Evolutionary conservation across 2,329 filamentous ascomycete genomes (phyloP), one percentile per base, ranked within the genome.

Genomic region (Cryphonectria parasitica): DNA sequence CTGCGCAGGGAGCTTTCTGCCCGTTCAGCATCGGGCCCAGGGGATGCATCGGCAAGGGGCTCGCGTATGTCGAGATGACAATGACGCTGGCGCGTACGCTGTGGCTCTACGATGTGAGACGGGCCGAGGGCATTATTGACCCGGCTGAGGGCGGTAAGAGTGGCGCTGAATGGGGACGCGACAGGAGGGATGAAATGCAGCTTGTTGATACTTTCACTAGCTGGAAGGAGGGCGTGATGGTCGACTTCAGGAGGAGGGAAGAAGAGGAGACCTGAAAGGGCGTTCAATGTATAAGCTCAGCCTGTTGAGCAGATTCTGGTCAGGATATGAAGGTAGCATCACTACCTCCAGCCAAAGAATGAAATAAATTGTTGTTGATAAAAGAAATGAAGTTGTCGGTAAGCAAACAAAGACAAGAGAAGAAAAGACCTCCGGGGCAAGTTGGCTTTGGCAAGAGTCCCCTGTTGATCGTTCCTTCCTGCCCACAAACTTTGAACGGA

Each of bases 121-220:
- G 80, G 75, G 83, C 87, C 0, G 76, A 82, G 1, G 84, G 84
- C 1, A 81, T 87, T 1, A 77, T 74, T 11, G 87, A 87, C 71
- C 84, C 85, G 4, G 86, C 85, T 11, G 86, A 89, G 81, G 87
- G 60, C 5, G 60, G 88, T 7, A 80, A 79, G 61, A 74, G 77
- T 2, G 82, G 81, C 41, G 76, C 82, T 10, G 87, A 86, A 76
- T 86, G 82, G 81, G 89, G 89, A 0, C 82, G 89, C 62, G 84
- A 89, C 69, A 83, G 86, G 63, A 77, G 76, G 25, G 81, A 77
- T 1, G 92, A 94, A 83, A 92, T 90, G 79, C 91, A 93, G 82
- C 81, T 93, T 69, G 81, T 86, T 66, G 92, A 94, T 77, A 90
- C 88, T 25, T 94, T 94, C 79, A 92, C 91, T 43, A 92, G 90